A percentile compares a stretch with the other conserved stretches of the same genome.
These are phyloP conservation scores for Talaromyces sp. DNA, from an alignment of 2,329 filamentous ascomycete species.

Conservation along the genomic window DNA sequence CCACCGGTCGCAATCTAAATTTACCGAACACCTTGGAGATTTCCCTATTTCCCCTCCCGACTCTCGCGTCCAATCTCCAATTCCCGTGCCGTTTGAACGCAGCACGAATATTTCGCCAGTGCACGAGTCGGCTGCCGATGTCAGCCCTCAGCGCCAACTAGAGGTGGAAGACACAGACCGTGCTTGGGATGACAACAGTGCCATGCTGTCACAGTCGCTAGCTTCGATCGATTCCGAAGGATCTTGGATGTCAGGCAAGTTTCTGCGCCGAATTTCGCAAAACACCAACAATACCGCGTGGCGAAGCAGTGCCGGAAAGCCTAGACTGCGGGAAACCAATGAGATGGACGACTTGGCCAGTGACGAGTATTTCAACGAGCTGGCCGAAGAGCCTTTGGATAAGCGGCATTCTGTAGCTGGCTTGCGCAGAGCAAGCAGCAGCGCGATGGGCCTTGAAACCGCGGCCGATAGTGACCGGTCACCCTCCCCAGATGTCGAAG, in stretches of 20 bases:
- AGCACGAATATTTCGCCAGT: constrained; percentile 14
- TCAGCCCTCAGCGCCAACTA: constrained; percentile 21
- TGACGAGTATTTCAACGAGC: constrained; percentile 50
- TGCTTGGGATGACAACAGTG: constrained; percentile 38
- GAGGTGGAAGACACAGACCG: constrained; percentile 22
- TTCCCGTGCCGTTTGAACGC: constrained; percentile 51
- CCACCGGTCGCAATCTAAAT: constrained; percentile 80
- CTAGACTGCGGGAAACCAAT: constrained; percentile 45
- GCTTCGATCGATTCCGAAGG: constrained; percentile 94
- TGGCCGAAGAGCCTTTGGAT: constrained; percentile 35
- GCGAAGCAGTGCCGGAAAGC: constrained; percentile 35
- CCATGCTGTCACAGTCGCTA: constrained; percentile 69
- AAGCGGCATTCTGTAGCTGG: constrained; percentile 19
- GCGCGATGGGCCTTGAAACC: constrained; percentile 50
- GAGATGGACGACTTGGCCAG: constrained; percentile 60
- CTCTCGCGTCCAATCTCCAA: constrained; percentile 68
- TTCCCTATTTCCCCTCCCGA: constrained; percentile 79
- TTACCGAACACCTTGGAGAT: constrained; percentile 87
- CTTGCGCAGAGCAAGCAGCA: constrained; percentile 39
- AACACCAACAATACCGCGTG: constrained; percentile 34
- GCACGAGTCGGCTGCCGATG: constrained; percentile 11
- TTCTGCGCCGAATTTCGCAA: constrained; percentile 46
- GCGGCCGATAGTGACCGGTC: constrained; percentile 38
- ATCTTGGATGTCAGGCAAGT: constrained; percentile 85
- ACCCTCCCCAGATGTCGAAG: constrained; percentile 13